A percentile compares a stretch with the other conserved stretches of the same genome.
Conservation (phyloP, 305 asterid genomes). For the Withania somnifera region DNA sequence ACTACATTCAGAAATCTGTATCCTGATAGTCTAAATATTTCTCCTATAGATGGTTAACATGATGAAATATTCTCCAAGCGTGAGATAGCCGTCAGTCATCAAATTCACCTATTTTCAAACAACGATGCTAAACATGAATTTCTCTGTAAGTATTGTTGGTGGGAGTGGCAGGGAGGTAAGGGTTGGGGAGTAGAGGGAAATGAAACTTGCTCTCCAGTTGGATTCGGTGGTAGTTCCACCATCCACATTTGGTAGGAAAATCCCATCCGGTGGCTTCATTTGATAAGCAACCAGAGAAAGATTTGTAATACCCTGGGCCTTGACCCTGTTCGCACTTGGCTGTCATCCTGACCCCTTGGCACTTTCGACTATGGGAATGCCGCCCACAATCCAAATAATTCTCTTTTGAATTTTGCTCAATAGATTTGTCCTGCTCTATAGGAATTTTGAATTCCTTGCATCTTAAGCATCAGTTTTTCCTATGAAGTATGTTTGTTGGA, state of each 20-base stretch:
- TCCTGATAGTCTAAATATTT: too few species aligned
- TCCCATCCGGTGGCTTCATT: neutral
- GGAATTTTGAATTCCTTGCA: neutral
- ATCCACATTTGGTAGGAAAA: neutral
- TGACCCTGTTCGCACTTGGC: neutral
- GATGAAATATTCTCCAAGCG: too few species aligned
- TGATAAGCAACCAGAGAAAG: neutral
- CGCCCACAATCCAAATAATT: neutral
- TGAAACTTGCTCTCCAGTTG: neutral
- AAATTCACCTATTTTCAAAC: too few species aligned
- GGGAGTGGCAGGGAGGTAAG: neutral
- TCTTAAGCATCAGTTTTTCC: neutral
- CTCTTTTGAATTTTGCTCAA: neutral
- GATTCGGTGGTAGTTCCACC: neutral
- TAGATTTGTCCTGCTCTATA: neutral
- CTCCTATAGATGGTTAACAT: too few species aligned
- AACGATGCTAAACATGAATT: too few species aligned
- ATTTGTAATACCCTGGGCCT: neutral
- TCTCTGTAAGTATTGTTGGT: neutral
- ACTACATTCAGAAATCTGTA: too few species aligned
- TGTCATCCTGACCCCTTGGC: neutral
- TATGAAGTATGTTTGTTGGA: neutral
- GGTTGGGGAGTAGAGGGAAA: neutral
- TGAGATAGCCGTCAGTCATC: too few species aligned
- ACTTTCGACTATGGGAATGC: neutral